Base-by-base conservation (phyloP, 371 early-diverging fungal species). In the Apophysomyces trapeziformis region DNA sequence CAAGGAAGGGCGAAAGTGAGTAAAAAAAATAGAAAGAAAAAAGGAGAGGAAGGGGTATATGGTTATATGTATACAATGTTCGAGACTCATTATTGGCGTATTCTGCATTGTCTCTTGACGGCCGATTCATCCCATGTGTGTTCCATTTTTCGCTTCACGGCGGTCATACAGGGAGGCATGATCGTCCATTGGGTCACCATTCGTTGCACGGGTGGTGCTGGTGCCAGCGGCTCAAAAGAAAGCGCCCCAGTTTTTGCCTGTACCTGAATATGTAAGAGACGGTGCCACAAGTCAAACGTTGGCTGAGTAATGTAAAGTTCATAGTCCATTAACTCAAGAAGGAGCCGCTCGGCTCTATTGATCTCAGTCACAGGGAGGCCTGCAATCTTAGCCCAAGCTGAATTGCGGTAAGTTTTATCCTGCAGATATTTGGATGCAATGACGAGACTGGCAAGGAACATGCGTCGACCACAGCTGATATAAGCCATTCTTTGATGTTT, bases 321-420 rank as follows among this genome's bases (percentile, higher is more conserved):
- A 67, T 92, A 89, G 67, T 90, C 85, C 58, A 92, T 86, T 63
- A 89, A 74, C 45, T 86, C 75, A 14, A 92, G 66, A 74, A 92
- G 92, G 43, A 82, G 84, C 11, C 85, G 75, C 75, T 92, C 92
- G 64, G 91, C 87, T 38, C 83, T 83, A 77, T 88, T 87, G 68
- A 93, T 86, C 78, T 93, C 91, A 16, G 74, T 57, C 7, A 90
- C 83, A 32, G 91, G 85, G 43, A 92, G 81, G 57, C 87, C 84
- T 21, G 92, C 90, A 43, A 92, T 86, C 72, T 88, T 87, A 57
- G 87, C 86, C 92, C 92, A 92, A n/a, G 90, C 90, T 54, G 84
- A 86, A 81, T 90, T 91, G 46, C 90, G 85, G 69, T 89, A 92
- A 36, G 90, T 86, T 65, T 87, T 85, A 73, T 92, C 92, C 65